A percentile compares a stretch with the other conserved stretches of the same genome.
Evolutionary conservation across 202 grass and related monocot genomes (phyloP).

Genomic region (Alloteropsis angusta): DNA sequence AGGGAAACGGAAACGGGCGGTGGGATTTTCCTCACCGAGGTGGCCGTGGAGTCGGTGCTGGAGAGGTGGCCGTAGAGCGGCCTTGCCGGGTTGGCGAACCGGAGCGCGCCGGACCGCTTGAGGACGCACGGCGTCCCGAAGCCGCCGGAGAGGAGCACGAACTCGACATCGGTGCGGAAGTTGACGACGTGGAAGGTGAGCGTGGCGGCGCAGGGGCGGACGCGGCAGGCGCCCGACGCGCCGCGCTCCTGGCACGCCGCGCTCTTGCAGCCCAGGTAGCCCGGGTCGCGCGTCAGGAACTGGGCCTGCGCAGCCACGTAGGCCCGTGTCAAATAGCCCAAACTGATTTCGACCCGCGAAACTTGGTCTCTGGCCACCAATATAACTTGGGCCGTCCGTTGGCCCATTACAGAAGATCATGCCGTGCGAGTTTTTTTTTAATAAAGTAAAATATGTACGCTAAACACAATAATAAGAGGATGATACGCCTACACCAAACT

Average conservation of each 20-base stretch:
- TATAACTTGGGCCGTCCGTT: background rate
- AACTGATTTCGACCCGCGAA: background rate
- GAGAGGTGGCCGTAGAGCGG: slow-evolving; percentile 70
- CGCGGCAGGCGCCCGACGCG: slow-evolving; percentile 19
- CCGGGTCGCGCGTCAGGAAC: slow-evolving; percentile 34
- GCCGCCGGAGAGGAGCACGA: slow-evolving; percentile 70
- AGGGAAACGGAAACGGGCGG: background rate
- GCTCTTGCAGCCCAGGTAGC: slow-evolving; percentile 50
- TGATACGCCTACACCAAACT: background rate
- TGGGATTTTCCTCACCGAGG: slow-evolving; percentile 39
- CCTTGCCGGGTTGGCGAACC: slow-evolving; percentile 56
- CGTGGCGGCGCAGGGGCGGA: slow-evolving; percentile 47
- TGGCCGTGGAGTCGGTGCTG: slow-evolving; percentile 53
- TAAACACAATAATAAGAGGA: background rate
- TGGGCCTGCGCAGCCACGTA: slow-evolving; percentile 39
- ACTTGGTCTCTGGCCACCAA: background rate
- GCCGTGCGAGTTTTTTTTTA: background rate
- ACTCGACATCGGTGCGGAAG: slow-evolving; percentile 70
- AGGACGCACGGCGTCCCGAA: slow-evolving; percentile 58
- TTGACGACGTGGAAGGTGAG: slow-evolving; percentile 82
- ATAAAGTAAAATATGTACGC: too few relatives aligned
- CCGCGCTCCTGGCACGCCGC: slow-evolving; percentile 27
- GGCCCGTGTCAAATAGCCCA: background rate
- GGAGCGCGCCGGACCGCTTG: slow-evolving; percentile 39
- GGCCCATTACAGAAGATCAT: background rate